Conservation (phyloP, 2,329 filamentous ascomycete species). For the Alternaria atra region DNA sequence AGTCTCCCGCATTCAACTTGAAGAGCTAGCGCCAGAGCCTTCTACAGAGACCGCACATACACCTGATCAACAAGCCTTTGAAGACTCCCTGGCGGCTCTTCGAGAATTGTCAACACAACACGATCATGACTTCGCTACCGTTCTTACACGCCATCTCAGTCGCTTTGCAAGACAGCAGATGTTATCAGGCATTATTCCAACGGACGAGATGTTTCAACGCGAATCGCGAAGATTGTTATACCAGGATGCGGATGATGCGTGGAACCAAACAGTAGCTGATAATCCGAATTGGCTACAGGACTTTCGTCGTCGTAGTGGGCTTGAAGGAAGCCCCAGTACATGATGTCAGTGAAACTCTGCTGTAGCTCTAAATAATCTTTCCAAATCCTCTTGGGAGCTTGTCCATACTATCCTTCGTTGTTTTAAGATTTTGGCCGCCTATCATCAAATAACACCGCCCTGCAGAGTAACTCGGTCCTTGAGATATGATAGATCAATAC, state of each 20-base stretch:
- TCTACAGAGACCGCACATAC: neutral
- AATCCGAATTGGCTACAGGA: conserved; percentile 13
- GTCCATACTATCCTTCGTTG: neutral
- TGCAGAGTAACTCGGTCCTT: neutral
- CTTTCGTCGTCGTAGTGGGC: conserved; percentile 10
- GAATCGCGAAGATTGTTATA: conserved; percentile 57
- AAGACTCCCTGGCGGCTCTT: neutral
- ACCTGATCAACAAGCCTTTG: neutral
- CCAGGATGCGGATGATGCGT: conserved; percentile 54
- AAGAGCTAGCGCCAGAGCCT: conserved; percentile 2
- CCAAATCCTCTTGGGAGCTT: neutral
- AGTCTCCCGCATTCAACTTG: conserved; percentile 18
- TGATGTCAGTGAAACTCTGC: conserved; percentile 5
- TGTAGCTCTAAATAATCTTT: neutral
- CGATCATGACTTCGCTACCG: conserved; percentile 52
- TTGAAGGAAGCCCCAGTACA: neutral
- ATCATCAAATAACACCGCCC: neutral
- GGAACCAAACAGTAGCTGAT: conserved; percentile 51
- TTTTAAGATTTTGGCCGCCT: neutral
- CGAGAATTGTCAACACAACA: conserved; percentile 17
- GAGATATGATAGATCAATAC: neutral
- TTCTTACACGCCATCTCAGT: conserved; percentile 54
- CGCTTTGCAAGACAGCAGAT: conserved; percentile 53
- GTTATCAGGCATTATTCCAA: conserved; percentile 50
- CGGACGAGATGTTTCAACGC: conserved; percentile 60